phyloP scores from a whole-genome alignment of 495 filamentous ascomycete species.

The Annulohypoxylon moriforme region DNA sequence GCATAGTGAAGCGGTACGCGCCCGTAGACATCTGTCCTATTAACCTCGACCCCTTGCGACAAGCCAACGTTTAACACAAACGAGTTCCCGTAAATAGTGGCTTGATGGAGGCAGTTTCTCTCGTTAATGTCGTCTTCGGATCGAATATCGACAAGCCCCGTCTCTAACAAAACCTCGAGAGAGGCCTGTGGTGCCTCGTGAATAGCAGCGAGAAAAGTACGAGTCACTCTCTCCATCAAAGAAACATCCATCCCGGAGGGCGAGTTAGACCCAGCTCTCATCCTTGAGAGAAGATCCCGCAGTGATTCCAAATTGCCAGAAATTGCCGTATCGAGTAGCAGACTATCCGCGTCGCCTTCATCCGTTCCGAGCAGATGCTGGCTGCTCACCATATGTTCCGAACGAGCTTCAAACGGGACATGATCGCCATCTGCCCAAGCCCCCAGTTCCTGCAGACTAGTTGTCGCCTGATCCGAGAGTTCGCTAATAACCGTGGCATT shows the following conservation, averaged over 20 bases:
- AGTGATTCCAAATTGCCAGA: slow-evolving; percentile 73
- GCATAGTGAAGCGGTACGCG: slow-evolving; percentile 95
- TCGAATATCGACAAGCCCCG: slow-evolving; percentile 83
- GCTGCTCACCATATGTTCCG: slow-evolving; percentile 71
- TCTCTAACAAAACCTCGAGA: slow-evolving; percentile 78
- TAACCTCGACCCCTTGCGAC: slow-evolving; percentile 74
- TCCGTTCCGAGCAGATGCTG: slow-evolving; percentile 74
- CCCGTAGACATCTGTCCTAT: slow-evolving; percentile 89
- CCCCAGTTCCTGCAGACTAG: slow-evolving; percentile 88
- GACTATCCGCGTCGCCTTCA: slow-evolving; percentile 86
- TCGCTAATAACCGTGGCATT: slow-evolving; percentile 96
- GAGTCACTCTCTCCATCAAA: slow-evolving; percentile 77
- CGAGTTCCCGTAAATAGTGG: slow-evolving; percentile 85
- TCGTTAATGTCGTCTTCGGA: slow-evolving; percentile 97
- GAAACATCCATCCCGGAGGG: slow-evolving; percentile 55
- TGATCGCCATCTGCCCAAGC: slow-evolving; percentile 98
- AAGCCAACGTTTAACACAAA: slow-evolving; percentile 82
- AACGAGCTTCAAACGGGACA: slow-evolving; percentile 77
- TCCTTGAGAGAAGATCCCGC: slow-evolving; percentile 62
- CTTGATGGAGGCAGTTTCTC: slow-evolving; percentile 94
- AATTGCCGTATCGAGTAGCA: slow-evolving; percentile 87
- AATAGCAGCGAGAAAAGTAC: slow-evolving; percentile 88
- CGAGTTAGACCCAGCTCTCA: slow-evolving; percentile 56
- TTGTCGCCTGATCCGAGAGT: slow-evolving; percentile 94
- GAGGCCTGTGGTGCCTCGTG: slow-evolving; percentile 84